phyloP scores from a whole-genome alignment of 139 green algal genomes.

The Mesotaenium endlicherianum region DNA sequence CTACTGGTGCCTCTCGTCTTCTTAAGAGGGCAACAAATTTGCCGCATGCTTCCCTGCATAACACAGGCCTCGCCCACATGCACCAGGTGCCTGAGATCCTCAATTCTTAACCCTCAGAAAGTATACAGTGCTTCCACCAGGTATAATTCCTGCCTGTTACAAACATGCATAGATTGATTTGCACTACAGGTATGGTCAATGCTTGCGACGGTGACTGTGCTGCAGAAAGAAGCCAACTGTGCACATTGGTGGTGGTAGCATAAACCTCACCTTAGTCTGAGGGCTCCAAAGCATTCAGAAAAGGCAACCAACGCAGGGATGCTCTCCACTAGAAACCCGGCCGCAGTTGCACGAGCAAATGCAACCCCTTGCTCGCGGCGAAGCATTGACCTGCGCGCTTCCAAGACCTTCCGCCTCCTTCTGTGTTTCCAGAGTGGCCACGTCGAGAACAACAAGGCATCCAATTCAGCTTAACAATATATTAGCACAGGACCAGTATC shows the following conservation, averaged over 20 bases:
- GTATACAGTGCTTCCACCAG: background rate
- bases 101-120: background rate
- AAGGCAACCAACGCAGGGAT: background rate
- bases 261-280: background rate
- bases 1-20: background rate
- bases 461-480: too few species aligned
- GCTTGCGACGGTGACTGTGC: background rate
- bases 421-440: too few species aligned
- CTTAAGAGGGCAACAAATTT: background rate
- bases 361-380: background rate
- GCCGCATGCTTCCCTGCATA: background rate
- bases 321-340: background rate
- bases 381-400: background rate
- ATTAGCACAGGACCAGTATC: too few species aligned
- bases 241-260: background rate
- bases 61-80: background rate
- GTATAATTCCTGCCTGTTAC: background rate
- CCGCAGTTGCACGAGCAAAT: constrained; percentile 6
- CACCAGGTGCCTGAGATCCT: background rate
- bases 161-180: too few species aligned
- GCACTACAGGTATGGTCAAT: too few species aligned
- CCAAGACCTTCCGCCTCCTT: background rate
- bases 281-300: constrained; percentile 1
- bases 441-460: too few species aligned
- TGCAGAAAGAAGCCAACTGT: background rate